Conservation (phyloP, 2,329 filamentous ascomycete genomes). For the Sporothrix curviconia region DNA sequence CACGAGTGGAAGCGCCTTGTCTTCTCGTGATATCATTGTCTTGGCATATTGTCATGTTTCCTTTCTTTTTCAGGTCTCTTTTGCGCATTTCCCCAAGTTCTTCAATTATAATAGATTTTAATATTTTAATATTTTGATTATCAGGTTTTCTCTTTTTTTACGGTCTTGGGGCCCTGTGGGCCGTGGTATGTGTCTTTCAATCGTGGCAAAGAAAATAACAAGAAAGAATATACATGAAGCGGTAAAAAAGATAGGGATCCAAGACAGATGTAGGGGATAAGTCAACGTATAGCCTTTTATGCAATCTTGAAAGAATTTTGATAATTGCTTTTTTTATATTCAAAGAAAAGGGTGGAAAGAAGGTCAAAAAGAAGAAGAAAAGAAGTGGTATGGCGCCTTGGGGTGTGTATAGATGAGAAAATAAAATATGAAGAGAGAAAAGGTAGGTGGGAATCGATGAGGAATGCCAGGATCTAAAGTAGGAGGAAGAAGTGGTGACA, state of each 20-base stretch:
- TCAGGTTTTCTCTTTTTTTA: constrained; percentile 1
- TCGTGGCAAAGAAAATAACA: not conserved
- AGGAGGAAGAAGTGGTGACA: not conserved
- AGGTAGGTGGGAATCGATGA: not conserved
- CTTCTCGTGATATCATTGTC: too few relatives aligned
- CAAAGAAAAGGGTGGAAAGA: not conserved
- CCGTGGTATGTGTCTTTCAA: too few relatives aligned
- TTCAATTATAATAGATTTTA: not conserved
- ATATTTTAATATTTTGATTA: not conserved
- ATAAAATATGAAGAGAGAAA: not conserved
- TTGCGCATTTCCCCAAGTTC: not conserved
- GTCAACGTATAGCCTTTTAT: too few relatives aligned
- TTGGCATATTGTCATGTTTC: too few relatives aligned
- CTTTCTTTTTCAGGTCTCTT: not conserved
- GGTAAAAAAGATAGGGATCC: not conserved
- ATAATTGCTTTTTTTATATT: not conserved
- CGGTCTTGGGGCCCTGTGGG: too few relatives aligned
- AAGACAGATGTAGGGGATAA: too few relatives aligned
- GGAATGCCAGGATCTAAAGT: not conserved
- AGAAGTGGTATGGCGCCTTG: not conserved
- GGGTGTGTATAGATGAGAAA: not conserved
- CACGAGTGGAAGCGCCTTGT: too few relatives aligned
- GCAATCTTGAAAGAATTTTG: not conserved
- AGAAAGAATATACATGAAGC: constrained; percentile 1
- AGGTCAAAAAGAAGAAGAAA: not conserved